phyloP scores from a whole-genome alignment of 2,329 filamentous ascomycete genomes.

The Knoxdaviesia capensis region DNA sequence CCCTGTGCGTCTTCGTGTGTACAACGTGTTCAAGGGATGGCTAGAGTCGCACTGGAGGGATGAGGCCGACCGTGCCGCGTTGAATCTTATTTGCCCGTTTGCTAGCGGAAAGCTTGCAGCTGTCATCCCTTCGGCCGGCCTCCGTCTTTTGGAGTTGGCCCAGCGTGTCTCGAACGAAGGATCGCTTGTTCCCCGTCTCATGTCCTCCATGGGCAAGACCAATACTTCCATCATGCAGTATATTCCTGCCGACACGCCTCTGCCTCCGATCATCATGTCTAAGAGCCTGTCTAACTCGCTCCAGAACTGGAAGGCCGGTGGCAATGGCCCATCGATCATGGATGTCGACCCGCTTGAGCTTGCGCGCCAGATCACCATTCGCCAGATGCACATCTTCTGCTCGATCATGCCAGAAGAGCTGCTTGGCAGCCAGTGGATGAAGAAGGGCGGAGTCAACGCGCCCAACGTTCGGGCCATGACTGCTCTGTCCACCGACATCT shows the following conservation, averaged over 20 bases:
- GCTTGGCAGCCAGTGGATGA: slow-evolving; percentile 83
- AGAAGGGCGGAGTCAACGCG: slow-evolving; percentile 58
- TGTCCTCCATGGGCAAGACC: slow-evolving; percentile 77
- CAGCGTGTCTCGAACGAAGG: slow-evolving; percentile 58
- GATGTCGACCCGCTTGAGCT: slow-evolving; percentile 87
- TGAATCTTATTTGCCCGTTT: slow-evolving; percentile 61
- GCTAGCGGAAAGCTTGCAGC: slow-evolving; percentile 50
- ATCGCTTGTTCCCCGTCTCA: slow-evolving; percentile 60
- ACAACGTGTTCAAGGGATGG: slow-evolving; percentile 96
- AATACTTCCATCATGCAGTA: slow-evolving; percentile 55
- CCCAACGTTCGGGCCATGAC: slow-evolving; percentile 92
- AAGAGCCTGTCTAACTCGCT: slow-evolving; percentile 60
- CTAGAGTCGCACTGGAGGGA: slow-evolving; percentile 88
- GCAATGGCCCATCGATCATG: slow-evolving; percentile 50
- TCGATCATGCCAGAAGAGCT: slow-evolving; percentile 84
- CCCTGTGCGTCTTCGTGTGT: slow-evolving; percentile 75
- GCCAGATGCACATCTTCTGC: slow-evolving; percentile 81
- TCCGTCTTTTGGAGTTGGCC: slow-evolving; percentile 60
- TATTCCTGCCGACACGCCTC: slow-evolving; percentile 47
- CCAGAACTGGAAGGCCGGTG: slow-evolving; percentile 53
- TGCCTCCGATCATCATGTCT: slow-evolving; percentile 49
- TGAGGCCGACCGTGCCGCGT: slow-evolving; percentile 55
- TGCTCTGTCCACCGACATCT: slow-evolving; percentile 73
- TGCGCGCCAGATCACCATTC: slow-evolving; percentile 79
- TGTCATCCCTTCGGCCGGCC: slow-evolving; percentile 56